Conservation (phyloP, 2,329 filamentous ascomycete genomes). For the Teratosphaeria viscida region DNA sequence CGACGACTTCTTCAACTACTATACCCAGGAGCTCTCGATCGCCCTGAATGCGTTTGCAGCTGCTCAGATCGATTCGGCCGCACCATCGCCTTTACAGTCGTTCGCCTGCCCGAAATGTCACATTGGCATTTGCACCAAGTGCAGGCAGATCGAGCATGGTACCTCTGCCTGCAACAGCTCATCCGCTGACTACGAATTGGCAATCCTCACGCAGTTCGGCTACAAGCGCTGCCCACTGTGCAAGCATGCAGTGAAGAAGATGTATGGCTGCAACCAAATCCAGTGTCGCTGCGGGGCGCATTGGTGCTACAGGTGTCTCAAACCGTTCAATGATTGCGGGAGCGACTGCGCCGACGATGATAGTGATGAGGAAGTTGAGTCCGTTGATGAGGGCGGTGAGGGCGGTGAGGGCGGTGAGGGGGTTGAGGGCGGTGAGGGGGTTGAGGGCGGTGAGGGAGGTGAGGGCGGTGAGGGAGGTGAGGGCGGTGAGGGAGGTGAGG, state of each 20-base stretch:
- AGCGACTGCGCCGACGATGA: conserved; percentile 16
- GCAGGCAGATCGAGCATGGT: conserved; percentile 33
- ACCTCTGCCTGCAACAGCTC: conserved; percentile 27
- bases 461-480: conserved; percentile 7
- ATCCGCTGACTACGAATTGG: conserved; percentile 26
- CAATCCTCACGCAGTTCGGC: conserved; percentile 33
- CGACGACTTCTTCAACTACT: conserved; percentile 2
- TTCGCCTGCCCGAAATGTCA: conserved; percentile 37
- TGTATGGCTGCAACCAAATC: conserved; percentile 41
- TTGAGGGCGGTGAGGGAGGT: conserved; percentile 16
- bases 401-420: conserved; percentile 6
- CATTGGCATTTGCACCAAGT: conserved; percentile 33
- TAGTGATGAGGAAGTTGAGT: conserved; percentile 17
- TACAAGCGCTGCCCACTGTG: conserved; percentile 44
- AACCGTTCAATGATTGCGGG: conserved; percentile 26
- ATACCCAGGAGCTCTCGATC: conserved; percentile 1
- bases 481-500: conserved; percentile 6
- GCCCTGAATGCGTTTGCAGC: not conserved
- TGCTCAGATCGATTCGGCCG: not conserved
- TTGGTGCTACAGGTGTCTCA: conserved; percentile 39
- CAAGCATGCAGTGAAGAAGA: conserved; percentile 35
- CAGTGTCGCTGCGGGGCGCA: conserved; percentile 34
- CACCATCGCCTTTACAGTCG: not conserved
- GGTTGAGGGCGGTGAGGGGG: conserved; percentile 16
- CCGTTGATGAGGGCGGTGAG: conserved; percentile 16